Evolutionary conservation across 139 green algal genomes (phyloP), one percentile per base, ranked within the genome.

Genomic region (Diplosphaera chodatii): DNA sequence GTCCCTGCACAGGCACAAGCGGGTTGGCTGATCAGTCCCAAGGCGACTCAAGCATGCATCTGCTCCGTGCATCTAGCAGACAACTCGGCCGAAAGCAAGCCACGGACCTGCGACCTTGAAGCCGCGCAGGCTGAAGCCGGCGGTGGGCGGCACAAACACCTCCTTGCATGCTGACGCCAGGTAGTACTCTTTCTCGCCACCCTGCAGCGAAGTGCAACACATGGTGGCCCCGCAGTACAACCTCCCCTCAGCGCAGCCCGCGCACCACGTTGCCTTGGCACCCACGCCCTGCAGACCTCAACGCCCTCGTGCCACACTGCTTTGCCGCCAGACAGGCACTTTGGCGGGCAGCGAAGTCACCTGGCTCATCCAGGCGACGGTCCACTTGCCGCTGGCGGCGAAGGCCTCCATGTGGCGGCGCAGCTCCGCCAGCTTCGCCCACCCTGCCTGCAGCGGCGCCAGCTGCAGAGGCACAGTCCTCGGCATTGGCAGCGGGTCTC

Each of bases 121-220:
- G 32, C 94, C 94, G 10, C 81, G 76, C 23, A 98, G 80, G 40
- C 76, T 79, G 27, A 98, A 70, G 64, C 78, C 87, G 20, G 86
- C 94, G 10, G 81, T 77, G 64, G 92, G 92, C 8, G 94, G 91
- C 4, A 83, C 78, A 75, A 96, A 97, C 6, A 98, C 40, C 83
- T 98, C 93, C 22, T 84, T 33, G 67, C 85, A 97, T 0, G 85
- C 86, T 27, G 68, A 82, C 20, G 90, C 92, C 29, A 98, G 74
- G 77, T 90, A 96, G 74, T 97, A 98, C 85, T 98, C 94, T 84
- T 97, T 94, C 75, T 59, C 48, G 8, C 48, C 48, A 18, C 48
- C 48, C 48, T 59, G 48, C 8, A 23, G 13, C 10, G 10, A 8
- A 13, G 8, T 13, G 13, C 48, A 59, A 59, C 13, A 59, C 37